Evolutionary conservation across 352 stramenopile species (phyloP).

Genomic region (Phytophthora sansomeana): DNA sequence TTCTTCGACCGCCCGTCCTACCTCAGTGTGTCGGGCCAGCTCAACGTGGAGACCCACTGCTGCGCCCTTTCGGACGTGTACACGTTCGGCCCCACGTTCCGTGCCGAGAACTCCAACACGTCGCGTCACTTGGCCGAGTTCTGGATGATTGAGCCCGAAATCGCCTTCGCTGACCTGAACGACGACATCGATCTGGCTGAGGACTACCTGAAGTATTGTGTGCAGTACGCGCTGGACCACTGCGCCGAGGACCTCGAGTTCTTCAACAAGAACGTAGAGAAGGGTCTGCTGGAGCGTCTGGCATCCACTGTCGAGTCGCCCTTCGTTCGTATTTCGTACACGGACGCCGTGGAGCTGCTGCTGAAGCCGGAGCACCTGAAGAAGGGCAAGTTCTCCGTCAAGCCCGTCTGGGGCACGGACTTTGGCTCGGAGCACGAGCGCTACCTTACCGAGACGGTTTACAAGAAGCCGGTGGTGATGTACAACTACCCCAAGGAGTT

Average conservation of each 20-base stretch:
- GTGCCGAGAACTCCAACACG: conserved; percentile 99
- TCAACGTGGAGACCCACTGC: conserved; percentile 96
- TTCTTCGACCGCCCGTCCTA: conserved; percentile 91
- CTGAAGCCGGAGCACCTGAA: conserved; percentile 83
- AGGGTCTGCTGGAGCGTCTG: conserved; percentile 84
- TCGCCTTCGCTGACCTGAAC: conserved; percentile 89
- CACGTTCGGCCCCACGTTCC: conserved; percentile 99
- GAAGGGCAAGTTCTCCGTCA: conserved; percentile 89
- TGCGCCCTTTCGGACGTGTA: conserved; percentile 93
- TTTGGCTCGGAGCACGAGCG: conserved; percentile 98
- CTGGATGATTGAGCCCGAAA: conserved; percentile 98
- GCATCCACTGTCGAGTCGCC: conserved; percentile 52
- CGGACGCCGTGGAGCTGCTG: conserved; percentile 94
- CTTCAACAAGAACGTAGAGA: conserved; percentile 94
- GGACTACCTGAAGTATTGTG: conserved; percentile 96
- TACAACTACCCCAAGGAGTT: conserved; percentile 99
- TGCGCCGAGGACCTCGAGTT: conserved; percentile 94
- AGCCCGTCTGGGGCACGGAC: conserved; percentile 95
- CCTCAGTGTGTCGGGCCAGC: conserved; percentile 97
- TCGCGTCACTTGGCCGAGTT: conserved; percentile 98
- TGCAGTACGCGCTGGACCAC: conserved; percentile 93
- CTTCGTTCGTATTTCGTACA: conserved; percentile 93
- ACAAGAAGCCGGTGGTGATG: conserved; percentile 95
- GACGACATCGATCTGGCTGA: conserved; percentile 96
- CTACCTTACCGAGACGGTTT: conserved; percentile 94